Evolutionary conservation across 768 basidiomycete species (phyloP).

Genomic region (Suillus fuscotomentosus): DNA sequence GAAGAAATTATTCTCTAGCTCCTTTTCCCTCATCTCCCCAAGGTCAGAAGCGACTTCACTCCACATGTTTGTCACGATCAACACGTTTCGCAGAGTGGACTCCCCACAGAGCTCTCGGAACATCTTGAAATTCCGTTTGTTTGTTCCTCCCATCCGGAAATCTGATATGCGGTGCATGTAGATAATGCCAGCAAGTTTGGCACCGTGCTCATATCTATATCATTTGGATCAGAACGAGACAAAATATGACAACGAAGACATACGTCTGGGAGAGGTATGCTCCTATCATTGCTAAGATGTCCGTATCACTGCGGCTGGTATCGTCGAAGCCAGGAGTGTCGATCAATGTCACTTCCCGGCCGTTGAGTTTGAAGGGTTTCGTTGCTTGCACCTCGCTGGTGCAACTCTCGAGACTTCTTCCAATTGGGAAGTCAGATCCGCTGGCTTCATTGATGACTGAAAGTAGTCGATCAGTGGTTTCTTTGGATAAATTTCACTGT

Average conservation of each 20-base stretch:
- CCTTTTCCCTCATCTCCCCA: constrained; percentile 35
- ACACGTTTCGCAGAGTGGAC: constrained; percentile 37
- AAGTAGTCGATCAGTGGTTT: neutral
- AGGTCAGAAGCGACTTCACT: constrained; percentile 26
- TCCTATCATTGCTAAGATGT: constrained; percentile 42
- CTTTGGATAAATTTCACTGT: neutral
- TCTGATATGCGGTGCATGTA: constrained; percentile 46
- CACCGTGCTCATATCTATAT: constrained; percentile 6
- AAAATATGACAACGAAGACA: neutral
- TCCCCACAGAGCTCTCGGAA: constrained; percentile 47
- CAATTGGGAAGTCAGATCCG: constrained; percentile 40
- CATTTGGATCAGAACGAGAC: neutral
- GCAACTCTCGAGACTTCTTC: constrained; percentile 41
- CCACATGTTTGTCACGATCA: constrained; percentile 49
- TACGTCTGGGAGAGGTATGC: constrained; percentile 16
- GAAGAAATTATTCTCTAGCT: constrained; percentile 40
- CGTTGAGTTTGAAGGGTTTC: constrained; percentile 42
- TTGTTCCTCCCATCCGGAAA: constrained; percentile 39
- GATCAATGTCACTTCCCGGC: constrained; percentile 42
- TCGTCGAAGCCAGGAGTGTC: constrained; percentile 67
- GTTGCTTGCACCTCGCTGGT: constrained; percentile 39
- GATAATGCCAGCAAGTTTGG: constrained; percentile 39
- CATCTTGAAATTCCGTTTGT: constrained; percentile 39
- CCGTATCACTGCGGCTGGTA: constrained; percentile 43
- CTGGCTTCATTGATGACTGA: constrained; percentile 49